phyloP scores from a whole-genome alignment of 179 eudicot species.

The Spergularia azorica region DNA sequence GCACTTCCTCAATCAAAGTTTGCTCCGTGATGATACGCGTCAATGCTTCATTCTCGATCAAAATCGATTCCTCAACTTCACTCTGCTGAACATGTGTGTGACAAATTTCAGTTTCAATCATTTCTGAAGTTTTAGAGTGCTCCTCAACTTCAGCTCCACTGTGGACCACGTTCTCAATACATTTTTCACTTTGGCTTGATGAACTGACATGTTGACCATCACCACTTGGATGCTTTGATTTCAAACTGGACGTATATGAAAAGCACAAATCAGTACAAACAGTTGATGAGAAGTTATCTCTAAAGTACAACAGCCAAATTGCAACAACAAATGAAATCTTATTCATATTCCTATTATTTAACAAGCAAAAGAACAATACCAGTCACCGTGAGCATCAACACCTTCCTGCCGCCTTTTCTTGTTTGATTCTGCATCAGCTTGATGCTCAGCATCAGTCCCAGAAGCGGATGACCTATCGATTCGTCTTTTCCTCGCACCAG shows the following conservation, averaged over 20 bases:
- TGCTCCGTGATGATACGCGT: constrained; percentile 29
- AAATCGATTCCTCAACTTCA: constrained; percentile 25
- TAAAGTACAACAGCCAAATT: neutral
- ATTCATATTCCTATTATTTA: neutral
- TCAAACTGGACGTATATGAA: constrained; percentile 33
- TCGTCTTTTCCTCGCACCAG: constrained; percentile 36
- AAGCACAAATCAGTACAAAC: constrained; percentile 7
- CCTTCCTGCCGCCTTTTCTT: constrained; percentile 63
- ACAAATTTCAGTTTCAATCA: constrained; percentile 17
- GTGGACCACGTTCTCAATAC: constrained; percentile 22
- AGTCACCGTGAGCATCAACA: constrained; percentile 27
- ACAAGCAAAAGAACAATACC: constrained; percentile 35
- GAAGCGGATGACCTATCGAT: constrained; percentile 19
- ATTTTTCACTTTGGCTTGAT: constrained; percentile 26
- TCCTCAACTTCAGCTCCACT: constrained; percentile 14
- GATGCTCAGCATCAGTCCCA: constrained; percentile 38
- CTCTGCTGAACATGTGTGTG: constrained; percentile 12
- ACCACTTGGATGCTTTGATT: constrained; percentile 26
- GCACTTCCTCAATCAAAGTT: constrained; percentile 31
- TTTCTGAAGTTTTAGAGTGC: constrained; percentile 7
- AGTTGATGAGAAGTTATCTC: neutral
- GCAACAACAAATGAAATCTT: neutral
- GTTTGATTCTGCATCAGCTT: constrained; percentile 43
- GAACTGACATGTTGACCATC: constrained; percentile 40
- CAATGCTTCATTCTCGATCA: constrained; percentile 19